Conservation (phyloP, 495 filamentous ascomycete species). For the Ramalina peruviana region DNA sequence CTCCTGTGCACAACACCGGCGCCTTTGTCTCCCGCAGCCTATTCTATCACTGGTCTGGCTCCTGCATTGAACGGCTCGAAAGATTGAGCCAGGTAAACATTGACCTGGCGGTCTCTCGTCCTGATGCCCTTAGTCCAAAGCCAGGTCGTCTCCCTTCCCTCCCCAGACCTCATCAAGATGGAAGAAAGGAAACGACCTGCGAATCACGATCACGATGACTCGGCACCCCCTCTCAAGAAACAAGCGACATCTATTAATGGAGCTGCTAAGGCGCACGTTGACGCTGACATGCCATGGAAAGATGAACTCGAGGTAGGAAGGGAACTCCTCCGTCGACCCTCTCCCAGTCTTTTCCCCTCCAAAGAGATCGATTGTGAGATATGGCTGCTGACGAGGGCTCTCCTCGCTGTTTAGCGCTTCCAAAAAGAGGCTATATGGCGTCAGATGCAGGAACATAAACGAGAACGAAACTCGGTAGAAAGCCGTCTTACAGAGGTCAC, state of each 20-base stretch:
- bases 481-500: conserved; percentile 57
- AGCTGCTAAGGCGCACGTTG: conserved; percentile 53
- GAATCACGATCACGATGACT: conserved; percentile 55
- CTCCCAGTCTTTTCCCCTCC: not conserved
- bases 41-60: not conserved
- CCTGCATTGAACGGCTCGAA: not conserved
- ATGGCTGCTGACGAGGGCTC: conserved; percentile 12
- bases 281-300: conserved; percentile 68
- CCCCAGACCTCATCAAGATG: conserved; percentile 73
- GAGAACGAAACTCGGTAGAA: conserved; percentile 70
- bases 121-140: conserved; percentile 73
- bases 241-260: conserved; percentile 66
- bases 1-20: not conserved
- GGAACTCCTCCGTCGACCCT: not conserved
- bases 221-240: conserved; percentile 72
- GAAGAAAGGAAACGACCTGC: conserved; percentile 93
- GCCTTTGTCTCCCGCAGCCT: not conserved
- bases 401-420: conserved; percentile 46
- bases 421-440: conserved; percentile 96
- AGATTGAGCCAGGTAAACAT: not conserved
- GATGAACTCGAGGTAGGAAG: conserved; percentile 77
- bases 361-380: too few species aligned
- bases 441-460: conserved; percentile 94
- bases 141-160: conserved; percentile 52
- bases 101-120: conserved; percentile 21